A percentile compares a stretch with the other conserved stretches of the same genome.
Conservation (phyloP, 2,329 filamentous ascomycete species). For the Trichoderma sp. region DNA sequence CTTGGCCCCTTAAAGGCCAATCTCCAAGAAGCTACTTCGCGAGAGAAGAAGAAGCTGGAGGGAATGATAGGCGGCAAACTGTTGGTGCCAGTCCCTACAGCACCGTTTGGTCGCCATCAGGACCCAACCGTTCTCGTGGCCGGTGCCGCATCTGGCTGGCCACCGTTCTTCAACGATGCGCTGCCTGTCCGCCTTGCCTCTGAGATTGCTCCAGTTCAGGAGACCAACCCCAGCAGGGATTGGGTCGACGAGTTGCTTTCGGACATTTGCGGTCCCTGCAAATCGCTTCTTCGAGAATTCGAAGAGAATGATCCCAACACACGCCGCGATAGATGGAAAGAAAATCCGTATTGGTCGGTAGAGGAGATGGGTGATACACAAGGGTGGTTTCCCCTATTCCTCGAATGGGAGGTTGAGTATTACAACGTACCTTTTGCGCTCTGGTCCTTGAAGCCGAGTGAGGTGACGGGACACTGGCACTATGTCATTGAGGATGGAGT, state of each 20-base stretch:
- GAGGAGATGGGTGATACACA: neutral
- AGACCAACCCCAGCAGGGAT: neutral
- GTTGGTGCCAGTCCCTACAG: too few species aligned
- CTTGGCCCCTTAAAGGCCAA: too few species aligned
- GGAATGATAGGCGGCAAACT: too few species aligned
- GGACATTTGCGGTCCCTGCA: neutral
- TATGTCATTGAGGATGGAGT: neutral
- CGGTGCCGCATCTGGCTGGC: neutral
- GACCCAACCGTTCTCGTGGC: neutral
- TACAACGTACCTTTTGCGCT: neutral
- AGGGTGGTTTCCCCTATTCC: neutral
- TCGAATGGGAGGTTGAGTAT: conserved; percentile 9
- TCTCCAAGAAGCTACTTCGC: too few species aligned
- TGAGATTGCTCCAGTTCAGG: neutral
- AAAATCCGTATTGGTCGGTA: neutral
- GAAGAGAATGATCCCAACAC: neutral
- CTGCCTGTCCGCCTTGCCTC: neutral
- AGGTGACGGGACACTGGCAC: neutral
- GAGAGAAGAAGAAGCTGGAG: neutral
- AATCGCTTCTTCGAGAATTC: neutral
- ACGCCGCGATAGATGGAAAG: neutral
- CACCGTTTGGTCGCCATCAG: neutral
- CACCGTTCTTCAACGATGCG: neutral
- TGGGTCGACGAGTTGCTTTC: neutral
- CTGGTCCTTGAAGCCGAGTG: neutral